phyloP scores from a whole-genome alignment of 2,329 filamentous ascomycete genomes.

The Aspergillus melleus region DNA sequence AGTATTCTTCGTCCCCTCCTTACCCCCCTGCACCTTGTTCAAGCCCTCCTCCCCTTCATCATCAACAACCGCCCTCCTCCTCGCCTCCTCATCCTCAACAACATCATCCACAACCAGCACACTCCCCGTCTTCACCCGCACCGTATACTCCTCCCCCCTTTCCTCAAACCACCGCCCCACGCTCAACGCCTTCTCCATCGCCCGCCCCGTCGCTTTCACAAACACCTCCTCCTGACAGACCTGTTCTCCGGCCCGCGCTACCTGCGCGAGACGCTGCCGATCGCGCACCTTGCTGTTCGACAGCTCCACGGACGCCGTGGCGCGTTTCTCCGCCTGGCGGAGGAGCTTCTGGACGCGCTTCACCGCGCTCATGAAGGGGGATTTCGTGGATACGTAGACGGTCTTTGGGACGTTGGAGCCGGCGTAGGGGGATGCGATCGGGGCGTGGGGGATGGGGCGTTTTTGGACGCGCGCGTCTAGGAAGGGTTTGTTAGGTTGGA shows the following conservation, averaged over 20 bases:
- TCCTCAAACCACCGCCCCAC: constrained; percentile 59
- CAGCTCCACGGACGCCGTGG: constrained; percentile 43
- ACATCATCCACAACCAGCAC: constrained; percentile 63
- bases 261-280: constrained; percentile 31
- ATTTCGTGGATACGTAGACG: constrained; percentile 56
- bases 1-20: background rate
- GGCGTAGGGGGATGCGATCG: constrained; percentile 56
- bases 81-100: constrained; percentile 40
- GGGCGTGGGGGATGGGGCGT: constrained; percentile 59
- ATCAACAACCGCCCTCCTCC: constrained; percentile 21
- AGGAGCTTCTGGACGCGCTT: constrained; percentile 61
- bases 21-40: constrained; percentile 12
- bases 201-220: constrained; percentile 61
- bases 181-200: constrained; percentile 58
- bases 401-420: constrained; percentile 51
- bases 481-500: constrained; percentile 5
- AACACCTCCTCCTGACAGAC: constrained; percentile 51
- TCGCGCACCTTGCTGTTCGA: constrained; percentile 32
- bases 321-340: constrained; percentile 52
- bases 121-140: constrained; percentile 56
- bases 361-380: constrained; percentile 60
- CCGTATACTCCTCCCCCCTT: constrained; percentile 48
- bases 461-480: constrained; percentile 53
- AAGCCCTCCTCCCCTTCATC: constrained; percentile 26
- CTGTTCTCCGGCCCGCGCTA: constrained; percentile 35